Conservation (phyloP, 2,329 filamentous ascomycete species). For the Talaromyces sp. region DNA sequence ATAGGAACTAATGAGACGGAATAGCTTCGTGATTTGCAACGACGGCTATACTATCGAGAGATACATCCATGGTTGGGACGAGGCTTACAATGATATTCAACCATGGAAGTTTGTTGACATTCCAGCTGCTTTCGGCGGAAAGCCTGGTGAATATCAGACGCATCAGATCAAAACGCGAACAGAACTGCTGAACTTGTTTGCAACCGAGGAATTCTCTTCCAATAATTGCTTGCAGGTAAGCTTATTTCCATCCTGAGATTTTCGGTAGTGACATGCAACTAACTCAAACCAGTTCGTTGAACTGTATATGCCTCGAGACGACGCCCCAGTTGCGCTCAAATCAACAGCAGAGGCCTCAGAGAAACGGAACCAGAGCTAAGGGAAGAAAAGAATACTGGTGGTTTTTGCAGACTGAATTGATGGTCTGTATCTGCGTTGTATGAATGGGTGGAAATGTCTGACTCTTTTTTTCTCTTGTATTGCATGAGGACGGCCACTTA, state of each 20-base stretch:
- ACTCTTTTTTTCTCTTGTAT: neutral
- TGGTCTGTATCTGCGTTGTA: no score
- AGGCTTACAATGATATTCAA: slow-evolving; percentile 70
- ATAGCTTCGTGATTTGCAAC: slow-evolving; percentile 69
- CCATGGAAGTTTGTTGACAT: slow-evolving; percentile 67
- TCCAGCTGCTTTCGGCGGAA: slow-evolving; percentile 60
- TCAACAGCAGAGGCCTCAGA: slow-evolving; percentile 50
- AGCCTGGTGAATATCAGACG: slow-evolving; percentile 52
- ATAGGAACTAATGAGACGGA: slow-evolving; percentile 2
- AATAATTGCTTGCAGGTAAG: slow-evolving; percentile 40
- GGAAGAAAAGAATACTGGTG: no score
- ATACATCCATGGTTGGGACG: slow-evolving; percentile 74
- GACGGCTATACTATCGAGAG: slow-evolving; percentile 82
- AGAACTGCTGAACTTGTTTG: slow-evolving; percentile 60
- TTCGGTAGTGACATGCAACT: slow-evolving; percentile 6
- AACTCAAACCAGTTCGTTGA: slow-evolving; percentile 61
- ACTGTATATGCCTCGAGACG: slow-evolving; percentile 69
- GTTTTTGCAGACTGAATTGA: no score
- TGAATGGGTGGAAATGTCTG: neutral
- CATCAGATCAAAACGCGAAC: slow-evolving; percentile 62
- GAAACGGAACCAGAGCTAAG: slow-evolving; percentile 1
- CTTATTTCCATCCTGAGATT: neutral
- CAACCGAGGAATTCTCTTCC: slow-evolving; percentile 56
- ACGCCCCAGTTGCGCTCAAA: slow-evolving; percentile 65
- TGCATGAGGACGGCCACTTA: neutral